These are phyloP conservation scores for Lathyrus sativus DNA, from an alignment of 306 rosid species.

Conservation along the genomic window DNA sequence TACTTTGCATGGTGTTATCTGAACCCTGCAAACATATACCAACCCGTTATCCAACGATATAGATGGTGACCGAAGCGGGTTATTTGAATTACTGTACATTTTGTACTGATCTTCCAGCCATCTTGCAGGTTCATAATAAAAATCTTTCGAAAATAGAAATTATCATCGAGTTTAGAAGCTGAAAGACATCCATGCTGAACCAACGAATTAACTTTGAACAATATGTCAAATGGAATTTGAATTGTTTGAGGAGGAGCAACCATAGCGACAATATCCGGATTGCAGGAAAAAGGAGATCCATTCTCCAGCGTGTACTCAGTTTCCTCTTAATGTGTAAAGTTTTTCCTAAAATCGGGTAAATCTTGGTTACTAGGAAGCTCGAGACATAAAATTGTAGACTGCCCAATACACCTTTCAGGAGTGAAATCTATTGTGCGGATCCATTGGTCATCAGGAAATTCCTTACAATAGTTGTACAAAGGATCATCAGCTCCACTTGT, in stretches of 20 bases:
- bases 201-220: slow-evolving; percentile 71
- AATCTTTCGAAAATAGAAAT: slow-evolving; percentile 62
- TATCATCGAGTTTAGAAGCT: slow-evolving; percentile 57
- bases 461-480: slow-evolving; percentile 37
- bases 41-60: slow-evolving; percentile 66
- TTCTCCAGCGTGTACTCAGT: slow-evolving; percentile 42
- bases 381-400: slow-evolving; percentile 68
- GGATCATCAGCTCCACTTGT: slow-evolving; percentile 42
- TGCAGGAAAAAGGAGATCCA: slow-evolving; percentile 52
- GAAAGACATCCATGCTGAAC: slow-evolving; percentile 71
- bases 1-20: slow-evolving; percentile 72
- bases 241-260: slow-evolving; percentile 60
- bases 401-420: slow-evolving; percentile 54
- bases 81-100: slow-evolving; percentile 38
- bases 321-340: slow-evolving; percentile 60
- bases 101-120: slow-evolving; percentile 64
- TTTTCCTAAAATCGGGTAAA: slow-evolving; percentile 62
- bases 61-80: slow-evolving; percentile 49
- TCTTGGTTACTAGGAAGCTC: slow-evolving; percentile 54
- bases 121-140: slow-evolving; percentile 64
- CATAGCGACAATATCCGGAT: slow-evolving; percentile 55
- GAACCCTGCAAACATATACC: slow-evolving; percentile 73
- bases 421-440: slow-evolving; percentile 75
- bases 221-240: slow-evolving; percentile 59
- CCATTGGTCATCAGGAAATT: slow-evolving; percentile 63